phyloP scores from a whole-genome alignment of 352 stramenopile genomes.

The Pythium oligandrum region DNA sequence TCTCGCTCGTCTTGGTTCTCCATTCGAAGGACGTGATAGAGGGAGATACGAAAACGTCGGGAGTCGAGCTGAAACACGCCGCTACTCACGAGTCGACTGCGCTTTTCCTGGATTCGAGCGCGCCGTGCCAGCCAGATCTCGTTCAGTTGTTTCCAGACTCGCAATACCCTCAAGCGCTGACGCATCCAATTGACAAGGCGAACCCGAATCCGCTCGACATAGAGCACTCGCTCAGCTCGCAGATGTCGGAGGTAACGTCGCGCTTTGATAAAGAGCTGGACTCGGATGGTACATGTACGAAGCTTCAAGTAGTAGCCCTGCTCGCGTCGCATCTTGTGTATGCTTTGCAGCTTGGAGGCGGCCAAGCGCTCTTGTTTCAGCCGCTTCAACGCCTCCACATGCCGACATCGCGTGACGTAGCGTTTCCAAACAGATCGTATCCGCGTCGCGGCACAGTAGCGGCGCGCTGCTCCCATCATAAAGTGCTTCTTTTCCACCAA shows the following conservation, averaged over 20 bases:
- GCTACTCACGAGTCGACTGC: conserved; percentile 24
- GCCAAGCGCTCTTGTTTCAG: conserved; percentile 39
- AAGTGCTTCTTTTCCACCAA: conserved; percentile 26
- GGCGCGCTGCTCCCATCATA: conserved; percentile 19
- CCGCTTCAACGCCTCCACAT: conserved; percentile 16
- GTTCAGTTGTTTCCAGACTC: conserved; percentile 48
- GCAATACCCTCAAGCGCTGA: conserved; percentile 28
- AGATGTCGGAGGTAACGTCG: conserved; percentile 29
- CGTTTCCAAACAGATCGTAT: conserved; percentile 41
- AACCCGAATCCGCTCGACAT: conserved; percentile 39
- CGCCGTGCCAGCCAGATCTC: conserved; percentile 31
- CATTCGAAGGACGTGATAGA: conserved; percentile 24
- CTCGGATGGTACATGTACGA: conserved; percentile 7
- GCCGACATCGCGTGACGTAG: conserved; percentile 7
- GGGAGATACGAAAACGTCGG: conserved; percentile 19
- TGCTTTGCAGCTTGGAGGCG: conserved; percentile 42
- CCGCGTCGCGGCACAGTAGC: conserved; percentile 49
- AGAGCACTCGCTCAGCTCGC: conserved; percentile 20
- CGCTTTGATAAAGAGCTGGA: conserved; percentile 26
- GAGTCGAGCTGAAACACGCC: conserved; percentile 27
- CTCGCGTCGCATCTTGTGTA: conserved; percentile 19
- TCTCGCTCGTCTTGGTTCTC: not conserved
- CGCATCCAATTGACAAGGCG: conserved; percentile 51
- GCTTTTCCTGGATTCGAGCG: conserved; percentile 42
- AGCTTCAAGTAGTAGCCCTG: conserved; percentile 26